phyloP scores from a whole-genome alignment of 306 rosid genomes.

The Geum urbanum region DNA sequence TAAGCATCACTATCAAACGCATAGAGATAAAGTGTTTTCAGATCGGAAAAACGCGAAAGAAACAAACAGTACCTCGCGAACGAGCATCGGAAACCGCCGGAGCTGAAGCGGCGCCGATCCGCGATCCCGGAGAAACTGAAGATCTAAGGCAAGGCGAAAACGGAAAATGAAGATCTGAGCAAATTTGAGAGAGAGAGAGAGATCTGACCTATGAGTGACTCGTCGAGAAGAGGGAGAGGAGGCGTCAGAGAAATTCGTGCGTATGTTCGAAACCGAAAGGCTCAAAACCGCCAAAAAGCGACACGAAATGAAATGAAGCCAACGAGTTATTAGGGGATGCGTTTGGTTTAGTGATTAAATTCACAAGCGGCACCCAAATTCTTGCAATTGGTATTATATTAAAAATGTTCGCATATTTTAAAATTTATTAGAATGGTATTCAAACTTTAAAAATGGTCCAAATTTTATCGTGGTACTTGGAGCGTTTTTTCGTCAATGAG shows the following conservation, averaged over 20 bases:
- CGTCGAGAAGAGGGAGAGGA: not conserved
- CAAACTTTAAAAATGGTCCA: too few relatives aligned
- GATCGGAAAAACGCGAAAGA: not conserved
- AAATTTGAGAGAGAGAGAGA: slow-evolving; percentile 18
- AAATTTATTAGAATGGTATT: too few relatives aligned
- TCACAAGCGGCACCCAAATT: too few relatives aligned
- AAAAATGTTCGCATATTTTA: too few relatives aligned
- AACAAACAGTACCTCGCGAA: slow-evolving; percentile 24
- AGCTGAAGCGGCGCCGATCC: slow-evolving; percentile 37
- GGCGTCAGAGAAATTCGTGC: slow-evolving; percentile 32
- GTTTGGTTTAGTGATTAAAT: not conserved
- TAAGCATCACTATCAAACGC: not conserved
- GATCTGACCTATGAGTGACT: slow-evolving; percentile 41
- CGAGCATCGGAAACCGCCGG: slow-evolving; percentile 22
- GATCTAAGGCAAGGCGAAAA: not conserved
- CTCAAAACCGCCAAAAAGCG: slow-evolving; percentile 68
- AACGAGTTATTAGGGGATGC: slow-evolving; percentile 3
- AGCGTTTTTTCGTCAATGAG: too few relatives aligned
- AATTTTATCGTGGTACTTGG: too few relatives aligned
- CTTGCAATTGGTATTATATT: too few relatives aligned
- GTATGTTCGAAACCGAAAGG: slow-evolving; percentile 57
- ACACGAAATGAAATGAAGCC: slow-evolving; percentile 31
- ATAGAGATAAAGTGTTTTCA: not conserved
- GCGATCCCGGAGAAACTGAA: slow-evolving; percentile 11
- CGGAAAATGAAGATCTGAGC: slow-evolving; percentile 18